Base-by-base conservation (phyloP, 257 asterid species). In the Przewalskia tangutica region DNA sequence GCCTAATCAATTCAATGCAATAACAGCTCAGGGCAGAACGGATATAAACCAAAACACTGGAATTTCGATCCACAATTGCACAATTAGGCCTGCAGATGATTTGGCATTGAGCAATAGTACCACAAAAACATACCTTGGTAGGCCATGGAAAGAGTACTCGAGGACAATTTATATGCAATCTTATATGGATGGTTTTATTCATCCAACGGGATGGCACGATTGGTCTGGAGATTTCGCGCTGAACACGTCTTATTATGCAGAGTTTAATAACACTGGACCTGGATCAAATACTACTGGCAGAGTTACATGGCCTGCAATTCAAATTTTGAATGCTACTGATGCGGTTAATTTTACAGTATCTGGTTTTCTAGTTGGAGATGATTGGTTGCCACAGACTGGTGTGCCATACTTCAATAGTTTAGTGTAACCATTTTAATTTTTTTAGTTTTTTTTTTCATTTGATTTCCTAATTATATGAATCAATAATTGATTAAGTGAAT, bases 11-110 rank as follows among this genome's bases (percentile, higher is more conserved):
- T 91, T 89, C 93, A 90, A 89, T 34, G 90, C 92, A 0, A 88
- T 93, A 38, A 91, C 98, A 0, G 98, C 98, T 0, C 98, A 94
- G 16, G 98, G 98, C 10, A 66, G 94, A 68, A 85, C 91, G 0
- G 97, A 94, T 11, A 91, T 92, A 0, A 93, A 91, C 23, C 97
- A 93, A 67, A 94, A 91, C 93, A 94, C 97, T 0, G 98, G 98
- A 20, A 89, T 88, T 11, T 90, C 97, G 0, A 82, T 94, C 55
- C 97, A 90, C 0, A 91, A 89, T 27, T 93, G 97, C 85, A 81
- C 85, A 0, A 82, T 93, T 0, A 84, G 67, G 11, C 91, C 97
- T 0, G 88, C 97, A 0, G 86, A 66, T 2, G 95, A 94, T 6
- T 73, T 91, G 56, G 91, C 90, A 6, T 27, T 60, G 2, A 85